A percentile compares a stretch with the other conserved stretches of the same genome.
phyloP scores from a whole-genome alignment of 306 rosid species.

The Potentilla sterilis region DNA sequence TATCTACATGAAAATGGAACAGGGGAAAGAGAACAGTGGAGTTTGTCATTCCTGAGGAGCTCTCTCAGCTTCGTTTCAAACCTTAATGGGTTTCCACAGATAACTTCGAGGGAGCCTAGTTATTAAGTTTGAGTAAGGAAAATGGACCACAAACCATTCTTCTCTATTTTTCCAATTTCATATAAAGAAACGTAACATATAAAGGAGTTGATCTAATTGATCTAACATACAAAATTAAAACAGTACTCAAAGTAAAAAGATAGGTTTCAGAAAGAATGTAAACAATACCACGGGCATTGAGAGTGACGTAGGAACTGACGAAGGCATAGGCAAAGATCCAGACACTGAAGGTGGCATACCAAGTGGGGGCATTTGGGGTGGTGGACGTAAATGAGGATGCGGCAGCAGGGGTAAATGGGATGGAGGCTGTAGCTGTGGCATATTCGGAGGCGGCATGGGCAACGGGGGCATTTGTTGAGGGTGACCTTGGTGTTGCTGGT shows the following conservation, averaged over 20 bases:
- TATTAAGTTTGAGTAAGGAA: background rate
- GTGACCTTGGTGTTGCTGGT: constrained; percentile 62
- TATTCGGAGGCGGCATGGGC: constrained; percentile 75
- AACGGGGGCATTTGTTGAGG: constrained; percentile 72
- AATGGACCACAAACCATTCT: background rate
- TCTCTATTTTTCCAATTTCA: background rate
- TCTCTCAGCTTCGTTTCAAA: background rate
- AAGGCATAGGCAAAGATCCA: constrained; percentile 57
- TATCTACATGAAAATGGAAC: background rate
- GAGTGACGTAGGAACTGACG: constrained; percentile 44
- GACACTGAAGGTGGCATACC: constrained; percentile 73
- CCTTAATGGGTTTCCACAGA: background rate
- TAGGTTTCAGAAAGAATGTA: background rate
- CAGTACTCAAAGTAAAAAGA: background rate
- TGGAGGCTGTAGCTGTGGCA: constrained; percentile 81
- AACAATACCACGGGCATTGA: constrained; percentile 63
- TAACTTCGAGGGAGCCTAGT: background rate
- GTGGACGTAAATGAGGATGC: constrained; percentile 82
- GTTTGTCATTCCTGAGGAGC: background rate
- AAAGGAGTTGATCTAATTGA: background rate
- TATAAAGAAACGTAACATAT: background rate
- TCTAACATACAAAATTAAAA: background rate
- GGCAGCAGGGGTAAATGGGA: constrained; percentile 87
- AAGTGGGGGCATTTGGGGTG: constrained; percentile 73
- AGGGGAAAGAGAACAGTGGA: background rate